These are phyloP conservation scores for Candida silvicultrix DNA, from an alignment of 805 yeast genomes.

Conservation along the genomic window DNA sequence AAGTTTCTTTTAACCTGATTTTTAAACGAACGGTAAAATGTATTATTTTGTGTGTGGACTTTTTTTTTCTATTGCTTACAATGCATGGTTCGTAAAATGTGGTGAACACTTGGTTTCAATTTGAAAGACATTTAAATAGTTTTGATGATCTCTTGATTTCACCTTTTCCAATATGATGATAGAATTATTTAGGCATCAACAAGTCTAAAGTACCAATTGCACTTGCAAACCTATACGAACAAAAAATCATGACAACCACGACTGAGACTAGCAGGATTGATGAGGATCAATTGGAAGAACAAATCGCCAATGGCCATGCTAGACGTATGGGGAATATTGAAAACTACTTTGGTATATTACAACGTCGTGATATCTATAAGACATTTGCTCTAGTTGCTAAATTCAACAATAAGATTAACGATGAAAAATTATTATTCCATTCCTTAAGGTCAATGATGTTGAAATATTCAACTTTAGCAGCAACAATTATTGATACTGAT, in stretches of 20 bases:
- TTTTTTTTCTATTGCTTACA: too few relatives aligned
- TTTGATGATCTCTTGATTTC: too few relatives aligned
- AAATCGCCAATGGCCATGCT: slow-evolving; percentile 11
- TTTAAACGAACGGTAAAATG: too few relatives aligned
- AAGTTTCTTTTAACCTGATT: too few relatives aligned
- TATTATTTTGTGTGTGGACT: too few relatives aligned
- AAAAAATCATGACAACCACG: background rate
- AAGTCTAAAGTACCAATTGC: too few relatives aligned
- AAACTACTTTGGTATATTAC: slow-evolving; percentile 15
- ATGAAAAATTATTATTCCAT: slow-evolving; percentile 3
- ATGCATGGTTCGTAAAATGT: too few relatives aligned
- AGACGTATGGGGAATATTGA: slow-evolving; percentile 17
- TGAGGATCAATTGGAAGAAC: background rate
- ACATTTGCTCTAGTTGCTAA: slow-evolving; percentile 10
- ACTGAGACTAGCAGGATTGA: background rate
- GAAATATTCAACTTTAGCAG: slow-evolving; percentile 13
- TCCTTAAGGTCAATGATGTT: slow-evolving; percentile 8
- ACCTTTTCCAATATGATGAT: too few relatives aligned
- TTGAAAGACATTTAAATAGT: too few relatives aligned
- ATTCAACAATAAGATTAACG: slow-evolving; percentile 8
- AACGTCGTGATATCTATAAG: slow-evolving; percentile 14
- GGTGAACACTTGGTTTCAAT: too few relatives aligned
- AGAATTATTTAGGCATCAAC: too few relatives aligned
- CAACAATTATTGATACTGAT: slow-evolving; percentile 12
- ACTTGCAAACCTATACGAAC: too few relatives aligned